Evolutionary conservation across 1,139 yeast genomes (phyloP).

Genomic region (Nakaseomyces kungkrabaensis): DNA sequence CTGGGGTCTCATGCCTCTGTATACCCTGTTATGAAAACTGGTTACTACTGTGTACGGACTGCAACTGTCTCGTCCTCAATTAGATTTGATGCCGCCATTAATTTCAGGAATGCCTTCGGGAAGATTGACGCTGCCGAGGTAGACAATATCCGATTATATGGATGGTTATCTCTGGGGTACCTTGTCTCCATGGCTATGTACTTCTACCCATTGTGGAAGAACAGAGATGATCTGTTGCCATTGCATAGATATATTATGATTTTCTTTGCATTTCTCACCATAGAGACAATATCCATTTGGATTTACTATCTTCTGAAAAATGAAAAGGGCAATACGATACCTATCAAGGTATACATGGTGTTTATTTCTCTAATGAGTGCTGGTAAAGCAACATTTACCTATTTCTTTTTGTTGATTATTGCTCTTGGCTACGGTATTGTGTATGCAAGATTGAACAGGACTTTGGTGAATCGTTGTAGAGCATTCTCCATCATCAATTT

Average conservation of each 20-base stretch:
- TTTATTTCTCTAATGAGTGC: conserved; percentile 71
- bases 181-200: conserved; percentile 68
- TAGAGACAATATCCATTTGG: conserved; percentile 81
- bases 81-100: conserved; percentile 50
- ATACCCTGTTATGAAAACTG: conserved; percentile 61
- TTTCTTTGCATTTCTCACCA: conserved; percentile 67
- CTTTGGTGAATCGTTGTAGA: conserved; percentile 65
- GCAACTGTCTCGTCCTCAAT: conserved; percentile 31
- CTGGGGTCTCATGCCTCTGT: conserved; percentile 48
- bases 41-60: conserved; percentile 82
- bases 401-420: conserved; percentile 72
- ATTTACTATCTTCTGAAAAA: conserved; percentile 78
- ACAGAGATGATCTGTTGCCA: conserved; percentile 74
- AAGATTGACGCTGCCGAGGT: conserved; percentile 77
- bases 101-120: conserved; percentile 84
- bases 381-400: conserved; percentile 70
- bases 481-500: conserved; percentile 66
- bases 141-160: conserved; percentile 81
- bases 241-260: conserved; percentile 80
- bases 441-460: conserved; percentile 62
- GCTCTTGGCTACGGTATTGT: conserved; percentile 91
- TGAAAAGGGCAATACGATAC: conserved; percentile 44
- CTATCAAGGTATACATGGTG: conserved; percentile 60
- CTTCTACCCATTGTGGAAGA: conserved; percentile 72
- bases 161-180: conserved; percentile 70